phyloP scores from a whole-genome alignment of 257 asterid genomes.

The Primulina eburnea region DNA sequence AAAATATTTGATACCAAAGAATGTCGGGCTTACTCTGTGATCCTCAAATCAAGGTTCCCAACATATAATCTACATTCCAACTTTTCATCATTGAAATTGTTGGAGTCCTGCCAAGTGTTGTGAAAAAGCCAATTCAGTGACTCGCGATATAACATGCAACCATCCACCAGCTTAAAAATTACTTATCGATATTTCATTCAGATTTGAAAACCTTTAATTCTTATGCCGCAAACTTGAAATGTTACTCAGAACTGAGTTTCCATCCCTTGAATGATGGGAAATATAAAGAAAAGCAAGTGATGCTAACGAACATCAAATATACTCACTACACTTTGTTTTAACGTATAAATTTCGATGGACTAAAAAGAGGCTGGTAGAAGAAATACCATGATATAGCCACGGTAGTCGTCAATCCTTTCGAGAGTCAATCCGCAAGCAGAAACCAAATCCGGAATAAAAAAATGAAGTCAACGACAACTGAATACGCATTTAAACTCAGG shows the following conservation, averaged over 20 bases:
- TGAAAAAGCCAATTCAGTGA: background rate
- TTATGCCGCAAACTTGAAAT: no score
- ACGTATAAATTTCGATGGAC: background rate
- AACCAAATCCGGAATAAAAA: background rate
- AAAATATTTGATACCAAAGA: background rate
- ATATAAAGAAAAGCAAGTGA: background rate
- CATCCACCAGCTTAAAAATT: background rate
- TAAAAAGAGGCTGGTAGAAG: background rate
- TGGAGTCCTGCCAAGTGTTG: constrained; percentile 42
- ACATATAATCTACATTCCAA: constrained; percentile 69
- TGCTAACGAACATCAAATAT: background rate
- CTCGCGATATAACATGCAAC: background rate
- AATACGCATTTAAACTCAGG: background rate
- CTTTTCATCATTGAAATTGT: constrained; percentile 45
- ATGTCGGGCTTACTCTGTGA: constrained; percentile 47
- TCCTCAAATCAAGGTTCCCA: constrained; percentile 84
- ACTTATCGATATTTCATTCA: no score
- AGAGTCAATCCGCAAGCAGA: constrained; percentile 1
- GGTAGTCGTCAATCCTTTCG: background rate
- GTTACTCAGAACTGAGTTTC: no score
- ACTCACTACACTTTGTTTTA: background rate
- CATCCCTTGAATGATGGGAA: no score
- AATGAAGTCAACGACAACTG: no score
- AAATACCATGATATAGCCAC: constrained; percentile 12
- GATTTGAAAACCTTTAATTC: no score